A percentile compares a stretch with the other conserved stretches of the same genome.
phyloP scores from a whole-genome alignment of 2,329 filamentous ascomycete genomes.

The Colletotrichum horii region DNA sequence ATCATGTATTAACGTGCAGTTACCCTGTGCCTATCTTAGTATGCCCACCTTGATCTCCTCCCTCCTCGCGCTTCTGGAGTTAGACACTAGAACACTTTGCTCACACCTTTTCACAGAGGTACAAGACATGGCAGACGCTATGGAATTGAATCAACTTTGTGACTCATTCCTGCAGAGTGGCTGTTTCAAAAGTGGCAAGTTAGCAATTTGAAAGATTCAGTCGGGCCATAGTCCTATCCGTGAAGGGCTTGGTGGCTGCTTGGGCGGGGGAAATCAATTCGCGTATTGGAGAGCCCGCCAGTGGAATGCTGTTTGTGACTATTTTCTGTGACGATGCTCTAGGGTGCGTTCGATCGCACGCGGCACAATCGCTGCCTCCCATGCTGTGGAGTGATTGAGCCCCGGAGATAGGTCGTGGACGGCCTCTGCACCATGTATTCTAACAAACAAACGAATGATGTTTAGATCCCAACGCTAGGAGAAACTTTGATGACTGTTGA shows the following conservation, averaged over 20 bases:
- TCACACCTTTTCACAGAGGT: not conserved
- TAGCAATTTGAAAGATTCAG: not conserved
- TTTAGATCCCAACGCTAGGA: accelerated
- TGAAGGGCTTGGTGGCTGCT: not conserved
- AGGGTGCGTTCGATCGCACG: too few species aligned
- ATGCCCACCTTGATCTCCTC: not conserved
- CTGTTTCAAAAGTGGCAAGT: not conserved
- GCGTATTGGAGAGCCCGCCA: not conserved
- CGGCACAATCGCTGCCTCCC: not conserved
- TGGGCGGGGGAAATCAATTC: not conserved
- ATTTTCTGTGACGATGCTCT: too few species aligned
- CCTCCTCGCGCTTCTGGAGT: not conserved
- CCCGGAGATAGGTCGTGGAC: not conserved
- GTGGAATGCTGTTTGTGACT: accelerated
- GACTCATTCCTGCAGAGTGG: not conserved
- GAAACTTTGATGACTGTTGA: too few species aligned
- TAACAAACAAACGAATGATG: accelerated
- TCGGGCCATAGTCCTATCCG: not conserved
- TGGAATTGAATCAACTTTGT: not conserved
- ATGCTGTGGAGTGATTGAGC: not conserved
- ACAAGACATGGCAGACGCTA: accelerated
- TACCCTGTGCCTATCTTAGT: not conserved
- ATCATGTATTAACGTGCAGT: not conserved
- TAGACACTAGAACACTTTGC: not conserved
- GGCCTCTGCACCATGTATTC: accelerated